phyloP scores from a whole-genome alignment of 345 rosid genomes.

The Salix arbutifolia region DNA sequence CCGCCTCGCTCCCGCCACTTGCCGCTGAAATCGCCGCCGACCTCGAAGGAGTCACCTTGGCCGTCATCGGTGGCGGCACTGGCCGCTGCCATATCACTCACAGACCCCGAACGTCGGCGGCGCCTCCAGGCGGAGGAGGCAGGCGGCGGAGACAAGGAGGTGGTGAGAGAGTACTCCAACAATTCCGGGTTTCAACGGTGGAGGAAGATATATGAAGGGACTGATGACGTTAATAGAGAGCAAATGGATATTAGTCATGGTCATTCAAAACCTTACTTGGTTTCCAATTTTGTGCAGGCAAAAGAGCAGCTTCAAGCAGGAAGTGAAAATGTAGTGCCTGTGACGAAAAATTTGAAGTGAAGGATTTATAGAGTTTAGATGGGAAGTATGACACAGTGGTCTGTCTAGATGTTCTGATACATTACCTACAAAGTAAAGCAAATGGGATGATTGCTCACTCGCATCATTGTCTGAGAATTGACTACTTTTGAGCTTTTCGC shows the following conservation, averaged over 20 bases:
- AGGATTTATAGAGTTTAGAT: conserved; percentile 69
- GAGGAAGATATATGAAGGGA: conserved; percentile 89
- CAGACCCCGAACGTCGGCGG: conserved; percentile 82
- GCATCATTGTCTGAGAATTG: conserved; percentile 83
- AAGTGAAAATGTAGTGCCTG: conserved; percentile 23
- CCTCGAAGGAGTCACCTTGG: conserved; percentile 56
- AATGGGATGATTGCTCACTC: conserved; percentile 92
- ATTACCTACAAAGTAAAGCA: conserved; percentile 88
- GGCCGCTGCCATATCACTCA: conserved; percentile 65
- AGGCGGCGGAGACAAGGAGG: conserved; percentile 90
- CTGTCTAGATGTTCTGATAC: conserved; percentile 89
- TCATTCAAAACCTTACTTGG: conserved; percentile 40
- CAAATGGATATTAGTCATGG: conserved; percentile 80
- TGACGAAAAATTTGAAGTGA: conserved; percentile 75
- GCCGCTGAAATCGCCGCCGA: conserved; percentile 29
- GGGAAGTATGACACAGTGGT: conserved; percentile 81
- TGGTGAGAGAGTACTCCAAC: conserved; percentile 84
- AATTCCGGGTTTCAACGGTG: conserved; percentile 87
- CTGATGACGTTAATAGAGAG: conserved; percentile 77
- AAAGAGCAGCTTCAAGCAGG: conserved; percentile 50
- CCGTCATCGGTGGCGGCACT: conserved; percentile 75
- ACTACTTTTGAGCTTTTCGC: conserved; percentile 83
- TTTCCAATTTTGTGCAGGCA: conserved; percentile 41
- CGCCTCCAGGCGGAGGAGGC: conserved; percentile 84
- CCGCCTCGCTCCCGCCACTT: conserved; percentile 35